These are phyloP conservation scores for Globisporangium paddicum DNA, from an alignment of 352 stramenopile species.

Conservation along the genomic window DNA sequence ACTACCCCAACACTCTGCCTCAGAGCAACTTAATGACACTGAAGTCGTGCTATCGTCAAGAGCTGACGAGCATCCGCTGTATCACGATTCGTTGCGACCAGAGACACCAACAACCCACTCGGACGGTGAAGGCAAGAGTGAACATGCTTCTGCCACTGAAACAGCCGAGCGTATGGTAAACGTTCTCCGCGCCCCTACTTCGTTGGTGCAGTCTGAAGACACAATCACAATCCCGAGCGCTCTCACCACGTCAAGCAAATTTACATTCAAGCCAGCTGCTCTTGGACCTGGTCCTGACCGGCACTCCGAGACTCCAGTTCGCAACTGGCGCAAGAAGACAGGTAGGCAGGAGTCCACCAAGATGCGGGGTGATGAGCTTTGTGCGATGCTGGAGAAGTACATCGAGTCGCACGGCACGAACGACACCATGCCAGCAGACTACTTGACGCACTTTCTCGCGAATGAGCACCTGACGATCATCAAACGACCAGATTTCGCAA, in stretches of 20 bases:
- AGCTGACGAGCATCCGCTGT: neutral
- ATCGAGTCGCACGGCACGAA: constrained; percentile 27
- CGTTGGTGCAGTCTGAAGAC: neutral
- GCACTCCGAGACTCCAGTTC: neutral
- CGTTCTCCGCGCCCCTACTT: constrained; percentile 1
- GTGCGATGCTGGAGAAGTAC: constrained; percentile 33
- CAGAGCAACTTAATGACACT: neutral
- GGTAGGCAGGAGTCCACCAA: constrained; percentile 6
- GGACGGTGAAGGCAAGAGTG: neutral
- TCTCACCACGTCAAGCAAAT: constrained; percentile 14
- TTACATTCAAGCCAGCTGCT: constrained; percentile 19
- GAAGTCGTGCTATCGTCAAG: neutral
- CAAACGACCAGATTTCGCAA: constrained; percentile 23
- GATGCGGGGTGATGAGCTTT: constrained; percentile 22
- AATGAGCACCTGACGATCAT: constrained; percentile 27
- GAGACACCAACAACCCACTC: constrained; percentile 11
- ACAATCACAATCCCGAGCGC: constrained; percentile 19
- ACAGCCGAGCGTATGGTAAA: neutral
- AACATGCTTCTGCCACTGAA: neutral
- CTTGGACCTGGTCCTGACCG: constrained; percentile 12
- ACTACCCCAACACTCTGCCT: neutral
- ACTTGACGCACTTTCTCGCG: constrained; percentile 32
- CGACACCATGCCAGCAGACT: constrained; percentile 35
- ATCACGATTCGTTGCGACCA: neutral
- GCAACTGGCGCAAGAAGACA: neutral